Percentiles rank a stretch among this genome's conserved stretches.
Evolutionary conservation across 1,284 basidiomycete genomes (phyloP).

Genomic region (Cryptococcus floricola): DNA sequence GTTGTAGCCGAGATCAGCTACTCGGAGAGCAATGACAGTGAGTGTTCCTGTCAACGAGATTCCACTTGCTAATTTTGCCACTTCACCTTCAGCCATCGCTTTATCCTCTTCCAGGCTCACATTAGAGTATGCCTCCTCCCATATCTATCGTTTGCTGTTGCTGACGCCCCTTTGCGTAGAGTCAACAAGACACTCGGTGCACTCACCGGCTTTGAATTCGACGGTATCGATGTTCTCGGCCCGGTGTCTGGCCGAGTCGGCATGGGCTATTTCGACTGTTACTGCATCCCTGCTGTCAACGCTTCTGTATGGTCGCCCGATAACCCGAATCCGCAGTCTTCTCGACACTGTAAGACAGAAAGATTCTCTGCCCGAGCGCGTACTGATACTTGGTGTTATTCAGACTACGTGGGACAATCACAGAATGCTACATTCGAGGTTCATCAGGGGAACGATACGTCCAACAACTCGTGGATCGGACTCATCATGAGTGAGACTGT

Average conservation of each 20-base stretch:
- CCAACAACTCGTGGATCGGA: slow-evolving; percentile 7
- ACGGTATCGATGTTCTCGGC: slow-evolving; percentile 16
- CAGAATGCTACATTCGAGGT: slow-evolving; percentile 10
- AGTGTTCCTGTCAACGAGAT: background rate
- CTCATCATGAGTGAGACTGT: slow-evolving; percentile 14
- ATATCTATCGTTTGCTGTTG: background rate
- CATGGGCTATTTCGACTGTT: slow-evolving; percentile 15
- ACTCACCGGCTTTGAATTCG: slow-evolving; percentile 11
- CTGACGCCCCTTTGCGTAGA: background rate
- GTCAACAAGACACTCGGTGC: slow-evolving; percentile 16
- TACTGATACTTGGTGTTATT: background rate
- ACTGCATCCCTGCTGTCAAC: slow-evolving; percentile 5
- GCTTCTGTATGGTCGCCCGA: slow-evolving; percentile 6
- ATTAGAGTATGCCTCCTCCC: background rate
- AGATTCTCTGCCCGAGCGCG: background rate
- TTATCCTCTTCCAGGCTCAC: background rate
- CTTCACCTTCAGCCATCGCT: background rate
- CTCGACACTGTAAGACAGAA: slow-evolving; percentile 8
- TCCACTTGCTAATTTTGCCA: background rate
- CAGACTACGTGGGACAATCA: slow-evolving; percentile 9
- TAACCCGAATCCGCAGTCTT: slow-evolving; percentile 11
- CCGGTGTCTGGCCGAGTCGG: slow-evolving; percentile 6
- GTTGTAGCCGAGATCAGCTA: background rate
- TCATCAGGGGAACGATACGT: slow-evolving; percentile 1
- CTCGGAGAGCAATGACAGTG: background rate